Evolutionary conservation across 1,284 basidiomycete species (phyloP).

Genomic region (Athelia sp.): DNA sequence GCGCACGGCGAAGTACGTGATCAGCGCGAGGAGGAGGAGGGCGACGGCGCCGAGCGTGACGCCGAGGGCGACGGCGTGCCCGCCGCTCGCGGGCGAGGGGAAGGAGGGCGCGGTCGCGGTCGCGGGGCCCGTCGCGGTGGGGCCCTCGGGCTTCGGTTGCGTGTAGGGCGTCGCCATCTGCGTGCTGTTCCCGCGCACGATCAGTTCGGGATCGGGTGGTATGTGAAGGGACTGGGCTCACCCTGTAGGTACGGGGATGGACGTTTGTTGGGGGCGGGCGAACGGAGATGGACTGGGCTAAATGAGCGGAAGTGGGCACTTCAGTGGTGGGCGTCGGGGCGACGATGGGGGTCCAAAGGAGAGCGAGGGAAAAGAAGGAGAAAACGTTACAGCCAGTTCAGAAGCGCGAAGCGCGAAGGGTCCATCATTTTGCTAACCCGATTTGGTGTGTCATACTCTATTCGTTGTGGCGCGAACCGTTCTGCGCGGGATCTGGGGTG

Average conservation of each 20-base stretch:
- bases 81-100: background rate
- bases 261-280: background rate
- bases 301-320: background rate
- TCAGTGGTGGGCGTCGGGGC: background rate
- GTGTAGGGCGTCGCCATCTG: no score
- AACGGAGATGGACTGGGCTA: background rate
- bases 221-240: no score
- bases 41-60: background rate
- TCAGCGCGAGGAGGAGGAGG: background rate
- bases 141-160: background rate
- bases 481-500: no score
- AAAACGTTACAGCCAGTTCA: background rate
- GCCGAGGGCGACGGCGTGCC: background rate
- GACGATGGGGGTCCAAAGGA: background rate
- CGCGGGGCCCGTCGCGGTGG: background rate
- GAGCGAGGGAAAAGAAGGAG: background rate
- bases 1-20: background rate
- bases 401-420: no score
- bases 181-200: background rate
- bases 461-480: no score
- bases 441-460: no score
- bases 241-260: background rate
- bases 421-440: no score
- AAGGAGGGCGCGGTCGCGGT: background rate
- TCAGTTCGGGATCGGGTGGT: background rate